These are phyloP conservation scores for Picocystis salinarum DNA, from an alignment of 139 green algal genomes.

Conservation along the genomic window DNA sequence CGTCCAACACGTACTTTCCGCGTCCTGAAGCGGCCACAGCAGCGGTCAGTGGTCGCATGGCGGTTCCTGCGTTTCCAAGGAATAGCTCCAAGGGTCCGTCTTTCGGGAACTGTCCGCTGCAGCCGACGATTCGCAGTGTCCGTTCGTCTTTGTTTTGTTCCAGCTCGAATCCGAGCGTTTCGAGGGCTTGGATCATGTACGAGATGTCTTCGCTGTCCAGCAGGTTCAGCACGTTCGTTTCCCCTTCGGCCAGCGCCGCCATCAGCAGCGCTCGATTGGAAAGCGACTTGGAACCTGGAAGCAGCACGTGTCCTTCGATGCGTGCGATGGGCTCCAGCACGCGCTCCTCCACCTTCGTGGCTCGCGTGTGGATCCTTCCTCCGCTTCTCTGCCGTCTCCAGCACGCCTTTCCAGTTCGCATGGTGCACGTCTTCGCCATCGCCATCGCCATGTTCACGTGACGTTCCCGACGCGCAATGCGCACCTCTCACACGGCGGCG, in stretches of 20 bases:
- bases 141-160: conserved; percentile 49
- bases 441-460: too few relatives aligned
- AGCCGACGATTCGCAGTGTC: conserved; percentile 31
- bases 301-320: conserved; percentile 29
- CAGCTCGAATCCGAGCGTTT: conserved; percentile 64
- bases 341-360: too few relatives aligned
- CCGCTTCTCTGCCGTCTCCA: too few relatives aligned
- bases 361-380: too few relatives aligned
- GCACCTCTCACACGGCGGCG: too few relatives aligned
- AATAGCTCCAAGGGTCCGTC: conserved; percentile 53
- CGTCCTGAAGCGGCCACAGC: conserved; percentile 82
- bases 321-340: too few relatives aligned
- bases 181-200: conserved; percentile 80
- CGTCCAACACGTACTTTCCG: conserved; percentile 72
- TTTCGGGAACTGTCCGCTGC: conserved; percentile 56
- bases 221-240: conserved; percentile 66
- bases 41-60: conserved; percentile 91
- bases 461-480: too few relatives aligned
- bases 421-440: too few relatives aligned
- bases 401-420: too few relatives aligned
- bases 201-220: conserved; percentile 91
- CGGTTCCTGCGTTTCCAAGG: conserved; percentile 93
- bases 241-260: conserved; percentile 68
- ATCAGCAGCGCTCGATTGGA: conserved; percentile 91
- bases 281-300: conserved; percentile 92